phyloP scores from a whole-genome alignment of 2,329 filamentous ascomycete genomes.

The Monosporascus sp. region DNA sequence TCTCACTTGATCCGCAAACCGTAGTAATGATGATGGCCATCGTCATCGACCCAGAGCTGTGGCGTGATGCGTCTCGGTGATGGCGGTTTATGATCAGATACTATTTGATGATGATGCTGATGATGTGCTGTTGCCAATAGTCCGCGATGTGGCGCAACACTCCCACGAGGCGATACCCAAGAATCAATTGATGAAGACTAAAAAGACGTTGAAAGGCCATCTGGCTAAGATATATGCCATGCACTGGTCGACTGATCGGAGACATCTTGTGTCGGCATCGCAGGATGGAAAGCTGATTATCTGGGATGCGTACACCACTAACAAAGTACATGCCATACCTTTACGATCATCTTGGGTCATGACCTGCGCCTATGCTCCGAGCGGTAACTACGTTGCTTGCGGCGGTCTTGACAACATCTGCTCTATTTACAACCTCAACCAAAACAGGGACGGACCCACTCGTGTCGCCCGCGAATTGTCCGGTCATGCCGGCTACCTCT shows the following conservation, averaged over 20 bases:
- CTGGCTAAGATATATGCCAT: conserved; percentile 99
- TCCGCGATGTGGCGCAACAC: conserved; percentile 86
- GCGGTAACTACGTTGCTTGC: conserved; percentile 96
- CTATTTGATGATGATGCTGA: conserved; percentile 1
- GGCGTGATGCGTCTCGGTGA: no score
- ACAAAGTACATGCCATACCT: conserved; percentile 98
- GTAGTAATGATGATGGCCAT: not conserved
- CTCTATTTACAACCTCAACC: conserved; percentile 98
- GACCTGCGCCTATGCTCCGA: conserved; percentile 98
- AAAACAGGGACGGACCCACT: conserved; percentile 89
- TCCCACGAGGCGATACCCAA: conserved; percentile 87
- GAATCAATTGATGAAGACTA: conserved; percentile 92
- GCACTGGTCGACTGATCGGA: conserved; percentile 98
- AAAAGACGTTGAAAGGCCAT: conserved; percentile 95
- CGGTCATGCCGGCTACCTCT: conserved; percentile 93
- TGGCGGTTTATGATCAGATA: not conserved
- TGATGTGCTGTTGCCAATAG: conserved; percentile 37
- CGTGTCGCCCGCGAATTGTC: conserved; percentile 93
- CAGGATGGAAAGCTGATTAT: conserved; percentile 99
- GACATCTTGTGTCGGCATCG: conserved; percentile 94
- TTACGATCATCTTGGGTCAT: conserved; percentile 98
- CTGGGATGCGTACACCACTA: conserved; percentile 99
- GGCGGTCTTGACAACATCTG: conserved; percentile 99
- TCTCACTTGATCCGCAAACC: conserved; percentile 15
- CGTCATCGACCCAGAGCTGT: conserved; percentile 7